Evolutionary conservation across 257 asterid species (phyloP).

Genomic region (Coffea eugenioides): DNA sequence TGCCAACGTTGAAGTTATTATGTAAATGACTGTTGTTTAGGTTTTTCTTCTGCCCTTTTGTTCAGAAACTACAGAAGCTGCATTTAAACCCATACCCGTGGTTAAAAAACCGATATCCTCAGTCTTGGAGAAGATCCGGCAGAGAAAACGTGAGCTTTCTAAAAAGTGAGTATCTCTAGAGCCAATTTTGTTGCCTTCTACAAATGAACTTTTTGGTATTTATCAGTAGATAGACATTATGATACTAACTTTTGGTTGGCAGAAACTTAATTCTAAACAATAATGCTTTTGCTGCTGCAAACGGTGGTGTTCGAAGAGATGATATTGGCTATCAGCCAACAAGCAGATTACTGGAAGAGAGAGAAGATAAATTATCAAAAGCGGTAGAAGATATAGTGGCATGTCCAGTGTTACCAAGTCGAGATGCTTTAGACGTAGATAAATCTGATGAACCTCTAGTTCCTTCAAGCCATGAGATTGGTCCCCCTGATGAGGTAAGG

Average conservation of each 20-base stretch:
- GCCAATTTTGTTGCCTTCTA: constrained; percentile 1
- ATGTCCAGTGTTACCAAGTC: constrained; percentile 19
- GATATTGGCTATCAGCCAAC: constrained; percentile 31
- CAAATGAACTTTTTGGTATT: background rate
- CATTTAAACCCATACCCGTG: constrained; percentile 64
- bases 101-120: constrained; percentile 85
- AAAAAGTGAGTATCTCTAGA: constrained; percentile 48
- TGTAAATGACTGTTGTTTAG: background rate
- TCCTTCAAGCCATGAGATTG: constrained; percentile 26
- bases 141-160: constrained; percentile 75
- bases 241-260: constrained; percentile 24
- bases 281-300: constrained; percentile 25
- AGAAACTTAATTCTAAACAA: constrained; percentile 32
- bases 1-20: background rate
- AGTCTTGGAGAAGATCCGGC: constrained; percentile 79
- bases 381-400: constrained; percentile 20
- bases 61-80: constrained; percentile 67
- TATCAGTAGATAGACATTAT: background rate
- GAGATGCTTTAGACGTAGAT: constrained; percentile 27
- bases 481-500: constrained; percentile 38
- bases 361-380: constrained; percentile 22
- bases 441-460: constrained; percentile 26
- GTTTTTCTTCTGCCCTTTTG: constrained; percentile 12
- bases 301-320: constrained; percentile 31
- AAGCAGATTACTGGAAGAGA: constrained; percentile 23